phyloP scores from a whole-genome alignment of 371 early-diverging fungal genomes.

The Smittium culicis region DNA sequence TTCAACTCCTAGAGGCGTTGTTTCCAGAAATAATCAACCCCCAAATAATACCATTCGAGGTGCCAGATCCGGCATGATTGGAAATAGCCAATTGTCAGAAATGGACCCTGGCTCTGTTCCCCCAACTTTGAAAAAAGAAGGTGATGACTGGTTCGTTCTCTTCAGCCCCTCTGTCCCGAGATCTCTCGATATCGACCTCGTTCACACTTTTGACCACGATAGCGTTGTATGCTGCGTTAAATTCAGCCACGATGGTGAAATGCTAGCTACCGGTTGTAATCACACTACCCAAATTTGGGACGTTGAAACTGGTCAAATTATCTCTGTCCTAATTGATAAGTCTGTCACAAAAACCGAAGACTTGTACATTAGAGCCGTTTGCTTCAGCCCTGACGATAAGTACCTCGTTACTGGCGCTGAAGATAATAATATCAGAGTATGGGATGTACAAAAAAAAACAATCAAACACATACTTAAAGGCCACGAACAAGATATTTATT shows the following conservation, averaged over 20 bases:
- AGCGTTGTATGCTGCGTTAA: constrained; percentile 94
- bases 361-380: constrained; percentile 89
- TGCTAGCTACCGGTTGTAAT: constrained; percentile 91
- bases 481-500: constrained; percentile 94
- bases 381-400: constrained; percentile 88
- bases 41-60: constrained; percentile 3
- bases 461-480: constrained; percentile 61
- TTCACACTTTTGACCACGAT: constrained; percentile 72
- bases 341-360: constrained; percentile 58
- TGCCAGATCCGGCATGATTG: constrained; percentile 12
- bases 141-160: constrained; percentile 78
- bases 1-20: constrained; percentile 10
- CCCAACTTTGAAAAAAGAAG: constrained; percentile 68
- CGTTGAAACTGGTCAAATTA: constrained; percentile 50
- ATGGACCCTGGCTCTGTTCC: constrained; percentile 72
- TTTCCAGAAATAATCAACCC: not conserved
- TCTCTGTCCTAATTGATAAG: constrained; percentile 67
- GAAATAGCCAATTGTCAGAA: constrained; percentile 44
- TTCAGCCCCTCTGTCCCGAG: constrained; percentile 60
- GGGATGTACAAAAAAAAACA: constrained; percentile 57
- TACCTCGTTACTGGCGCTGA: constrained; percentile 93
- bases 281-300: constrained; percentile 80
- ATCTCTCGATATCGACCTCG: constrained; percentile 56
- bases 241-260: constrained; percentile 82
- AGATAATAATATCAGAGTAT: constrained; percentile 84